Conservation (phyloP, 1,139 yeast genomes). For the Meyerozyma carpophila region DNA sequence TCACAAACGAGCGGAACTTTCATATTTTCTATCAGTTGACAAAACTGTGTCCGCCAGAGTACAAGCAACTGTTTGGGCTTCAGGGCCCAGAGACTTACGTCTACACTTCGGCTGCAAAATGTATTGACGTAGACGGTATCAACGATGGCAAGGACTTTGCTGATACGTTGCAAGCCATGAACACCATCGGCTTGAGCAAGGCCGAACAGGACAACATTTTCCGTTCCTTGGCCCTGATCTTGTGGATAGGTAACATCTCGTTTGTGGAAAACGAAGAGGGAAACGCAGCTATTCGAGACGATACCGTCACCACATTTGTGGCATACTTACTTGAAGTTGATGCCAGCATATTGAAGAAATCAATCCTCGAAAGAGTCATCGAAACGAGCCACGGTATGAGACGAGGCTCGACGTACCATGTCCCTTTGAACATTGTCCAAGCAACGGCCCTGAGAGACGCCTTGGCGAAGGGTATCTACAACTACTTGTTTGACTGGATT, state of each 20-base stretch:
- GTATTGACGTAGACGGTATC: constrained; percentile 80
- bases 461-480: constrained; percentile 89
- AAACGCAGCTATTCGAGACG: constrained; percentile 74
- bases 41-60: constrained; percentile 80
- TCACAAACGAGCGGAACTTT: constrained; percentile 87
- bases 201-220: constrained; percentile 88
- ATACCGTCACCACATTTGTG: constrained; percentile 86
- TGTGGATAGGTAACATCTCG: constrained; percentile 93
- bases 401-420: constrained; percentile 91
- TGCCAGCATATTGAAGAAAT: constrained; percentile 56
- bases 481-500: constrained; percentile 93
- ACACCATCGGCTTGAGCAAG: constrained; percentile 73
- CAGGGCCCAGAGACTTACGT: constrained; percentile 91
- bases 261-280: constrained; percentile 86
- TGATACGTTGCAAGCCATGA: constrained; percentile 85
- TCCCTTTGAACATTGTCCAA: constrained; percentile 86
- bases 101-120: constrained; percentile 82
- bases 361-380: constrained; percentile 75
- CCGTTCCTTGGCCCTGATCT: constrained; percentile 73
- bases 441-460: constrained; percentile 96
- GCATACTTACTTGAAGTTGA: constrained; percentile 88
- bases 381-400: constrained; percentile 87
- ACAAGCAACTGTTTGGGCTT: constrained; percentile 79
- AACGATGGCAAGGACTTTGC: constrained; percentile 75
- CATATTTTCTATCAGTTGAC: constrained; percentile 96